phyloP scores from a whole-genome alignment of 306 rosid genomes.

The Quercus dentata region DNA sequence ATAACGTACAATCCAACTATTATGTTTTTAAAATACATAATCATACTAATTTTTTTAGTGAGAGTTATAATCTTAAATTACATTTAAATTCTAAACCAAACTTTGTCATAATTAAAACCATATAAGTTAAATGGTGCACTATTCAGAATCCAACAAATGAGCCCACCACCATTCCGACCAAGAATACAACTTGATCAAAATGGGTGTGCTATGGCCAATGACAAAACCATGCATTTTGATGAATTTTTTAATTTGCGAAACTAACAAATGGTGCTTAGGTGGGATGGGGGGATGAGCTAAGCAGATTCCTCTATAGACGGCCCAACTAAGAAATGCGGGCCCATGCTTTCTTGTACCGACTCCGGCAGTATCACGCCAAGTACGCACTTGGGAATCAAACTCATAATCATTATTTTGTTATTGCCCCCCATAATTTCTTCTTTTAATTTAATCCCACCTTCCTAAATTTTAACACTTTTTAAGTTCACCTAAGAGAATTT shows the following conservation, averaged over 20 bases:
- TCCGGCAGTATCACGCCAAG: slow-evolving; percentile 54
- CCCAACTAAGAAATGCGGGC: slow-evolving; percentile 28
- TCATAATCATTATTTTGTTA: slow-evolving; percentile 30
- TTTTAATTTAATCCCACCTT: too few relatives aligned
- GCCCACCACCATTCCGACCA: background rate
- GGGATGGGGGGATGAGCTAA: slow-evolving; percentile 43
- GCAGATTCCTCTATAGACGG: slow-evolving; percentile 63
- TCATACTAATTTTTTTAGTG: too few relatives aligned
- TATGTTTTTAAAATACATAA: too few relatives aligned
- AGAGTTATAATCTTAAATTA: accelerated
- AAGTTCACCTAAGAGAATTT: slow-evolving; percentile 31
- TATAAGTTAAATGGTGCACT: too few relatives aligned
- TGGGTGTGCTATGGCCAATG: background rate
- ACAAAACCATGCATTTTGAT: background rate
- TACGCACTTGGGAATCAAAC: slow-evolving; percentile 36
- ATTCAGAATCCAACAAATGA: background rate
- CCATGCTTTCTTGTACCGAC: slow-evolving; percentile 39
- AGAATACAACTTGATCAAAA: background rate
- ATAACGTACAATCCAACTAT: too few relatives aligned
- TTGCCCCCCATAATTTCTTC: slow-evolving; percentile 11
- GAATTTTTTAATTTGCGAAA: background rate
- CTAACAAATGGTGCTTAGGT: background rate
- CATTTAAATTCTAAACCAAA: accelerated
- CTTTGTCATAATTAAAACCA: accelerated
- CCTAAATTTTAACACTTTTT: slow-evolving; percentile 3